Percentiles rank a stretch among this genome's conserved stretches.
These are phyloP conservation scores for Effrenium voratum DNA, from an alignment of 73 alveolate species.

Conservation along the genomic window DNA sequence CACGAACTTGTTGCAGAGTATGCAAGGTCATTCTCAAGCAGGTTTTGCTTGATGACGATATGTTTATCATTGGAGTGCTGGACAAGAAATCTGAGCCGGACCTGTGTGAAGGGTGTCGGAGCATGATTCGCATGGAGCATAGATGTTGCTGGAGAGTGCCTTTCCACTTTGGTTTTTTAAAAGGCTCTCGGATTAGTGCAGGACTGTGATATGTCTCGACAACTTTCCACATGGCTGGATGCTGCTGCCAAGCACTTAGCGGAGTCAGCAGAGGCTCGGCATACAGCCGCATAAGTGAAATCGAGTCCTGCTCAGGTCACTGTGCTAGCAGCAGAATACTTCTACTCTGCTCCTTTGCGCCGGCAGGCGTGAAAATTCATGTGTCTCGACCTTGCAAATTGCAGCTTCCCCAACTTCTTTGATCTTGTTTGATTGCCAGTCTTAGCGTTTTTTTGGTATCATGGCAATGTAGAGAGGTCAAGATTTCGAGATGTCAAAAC, in stretches of 20 bases:
- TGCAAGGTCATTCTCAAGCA: slow-evolving; percentile 79
- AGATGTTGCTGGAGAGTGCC: background rate
- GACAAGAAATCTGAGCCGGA: slow-evolving; percentile 39
- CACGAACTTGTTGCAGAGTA: background rate
- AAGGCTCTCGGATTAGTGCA: slow-evolving; percentile 65
- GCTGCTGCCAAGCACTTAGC: slow-evolving; percentile 16
- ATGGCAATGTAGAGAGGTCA: too few species aligned
- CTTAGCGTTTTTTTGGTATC: too few species aligned
- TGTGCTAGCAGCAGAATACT: slow-evolving; percentile 65
- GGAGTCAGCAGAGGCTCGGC: background rate
- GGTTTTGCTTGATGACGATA: slow-evolving; percentile 83
- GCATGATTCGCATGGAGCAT: background rate
- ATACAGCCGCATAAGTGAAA: background rate
- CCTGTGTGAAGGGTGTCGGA: background rate
- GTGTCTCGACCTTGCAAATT: too few species aligned
- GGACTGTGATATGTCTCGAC: slow-evolving; percentile 51
- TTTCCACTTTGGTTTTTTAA: background rate
- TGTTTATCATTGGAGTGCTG: slow-evolving; percentile 83
- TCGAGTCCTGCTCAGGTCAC: slow-evolving; percentile 28
- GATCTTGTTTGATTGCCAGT: too few species aligned
- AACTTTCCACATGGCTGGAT: slow-evolving; percentile 52
- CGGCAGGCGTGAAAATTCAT: too few species aligned
- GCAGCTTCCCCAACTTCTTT: too few species aligned
- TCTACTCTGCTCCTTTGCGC: slow-evolving; percentile 85
- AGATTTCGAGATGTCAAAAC: too few species aligned